These are phyloP conservation scores for Vickermania ingenoplastis DNA, from an alignment of 208 protist species.

Conservation along the genomic window DNA sequence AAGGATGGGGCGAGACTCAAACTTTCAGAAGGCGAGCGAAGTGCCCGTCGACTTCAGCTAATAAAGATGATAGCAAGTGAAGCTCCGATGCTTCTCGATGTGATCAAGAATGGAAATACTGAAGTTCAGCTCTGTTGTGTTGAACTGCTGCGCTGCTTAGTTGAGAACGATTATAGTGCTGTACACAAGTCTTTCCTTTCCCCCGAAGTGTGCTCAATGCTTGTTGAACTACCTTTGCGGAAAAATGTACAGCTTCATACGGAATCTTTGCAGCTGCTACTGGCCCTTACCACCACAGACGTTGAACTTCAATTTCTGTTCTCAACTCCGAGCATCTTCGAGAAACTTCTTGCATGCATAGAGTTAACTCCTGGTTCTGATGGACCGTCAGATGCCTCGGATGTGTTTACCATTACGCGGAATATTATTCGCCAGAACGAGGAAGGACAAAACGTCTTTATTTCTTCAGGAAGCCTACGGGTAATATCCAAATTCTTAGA, in stretches of 20 bases:
- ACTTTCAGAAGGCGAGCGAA: not conserved
- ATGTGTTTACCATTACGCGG: conserved; percentile 70
- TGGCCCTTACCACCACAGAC: conserved; percentile 51
- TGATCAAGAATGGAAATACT: not conserved
- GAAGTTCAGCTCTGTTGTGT: not conserved
- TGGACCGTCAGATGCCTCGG: conserved; percentile 42
- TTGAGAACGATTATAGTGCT: conserved; percentile 42
- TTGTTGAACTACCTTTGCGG: conserved; percentile 37
- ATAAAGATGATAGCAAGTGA: not conserved
- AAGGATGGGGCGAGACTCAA: not conserved
- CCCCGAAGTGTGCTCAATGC: conserved; percentile 36
- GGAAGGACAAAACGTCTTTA: conserved; percentile 77
- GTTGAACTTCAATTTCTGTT: conserved; percentile 70
- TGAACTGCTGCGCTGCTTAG: conserved; percentile 41
- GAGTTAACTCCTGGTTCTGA: conserved; percentile 40
- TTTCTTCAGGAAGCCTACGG: conserved; percentile 60
- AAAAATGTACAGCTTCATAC: conserved; percentile 37
- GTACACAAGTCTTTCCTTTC: conserved; percentile 46
- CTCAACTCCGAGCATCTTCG: conserved; percentile 73
- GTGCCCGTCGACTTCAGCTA: not conserved
- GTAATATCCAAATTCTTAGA: conserved; percentile 46
- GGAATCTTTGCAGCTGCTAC: conserved; percentile 51
- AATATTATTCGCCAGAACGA: conserved; percentile 80
- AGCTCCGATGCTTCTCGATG: not conserved
- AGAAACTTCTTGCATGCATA: conserved; percentile 52